These are phyloP conservation scores for Gnaphalium uliginosum DNA, from an alignment of 129 eudicot genomes.

Conservation along the genomic window DNA sequence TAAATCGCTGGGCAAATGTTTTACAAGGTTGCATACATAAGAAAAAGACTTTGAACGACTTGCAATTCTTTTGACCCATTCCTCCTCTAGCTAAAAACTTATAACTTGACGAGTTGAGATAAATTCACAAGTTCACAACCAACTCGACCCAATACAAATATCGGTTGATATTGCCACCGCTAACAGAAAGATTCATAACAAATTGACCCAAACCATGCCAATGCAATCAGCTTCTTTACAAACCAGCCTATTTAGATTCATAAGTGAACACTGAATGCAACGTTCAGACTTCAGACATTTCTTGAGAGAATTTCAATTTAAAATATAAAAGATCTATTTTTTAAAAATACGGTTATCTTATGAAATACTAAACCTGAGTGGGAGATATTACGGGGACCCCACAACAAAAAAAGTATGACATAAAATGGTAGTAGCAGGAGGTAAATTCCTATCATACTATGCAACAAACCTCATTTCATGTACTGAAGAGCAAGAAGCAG, in stretches of 20 bases:
- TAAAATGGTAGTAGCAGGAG: not conserved
- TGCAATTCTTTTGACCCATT: not conserved
- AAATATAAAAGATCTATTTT: not conserved
- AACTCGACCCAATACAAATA: not conserved
- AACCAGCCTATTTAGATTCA: not conserved
- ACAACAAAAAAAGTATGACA: not conserved
- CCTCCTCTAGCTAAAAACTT: not conserved
- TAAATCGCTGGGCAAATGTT: not conserved
- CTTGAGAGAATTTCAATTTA: not conserved
- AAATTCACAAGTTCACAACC: not conserved
- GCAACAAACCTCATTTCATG: slow-evolving; percentile 60
- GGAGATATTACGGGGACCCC: not conserved
- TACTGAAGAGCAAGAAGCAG: slow-evolving; percentile 77
- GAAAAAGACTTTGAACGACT: not conserved
- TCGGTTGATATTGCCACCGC: not conserved
- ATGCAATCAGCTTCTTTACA: not conserved
- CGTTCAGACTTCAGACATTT: not conserved
- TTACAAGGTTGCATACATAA: not conserved
- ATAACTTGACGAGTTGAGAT: not conserved
- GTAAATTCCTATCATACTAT: slow-evolving; percentile 2
- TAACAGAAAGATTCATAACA: not conserved
- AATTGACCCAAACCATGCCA: not conserved
- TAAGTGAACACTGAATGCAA: not conserved
- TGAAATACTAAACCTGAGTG: not conserved
- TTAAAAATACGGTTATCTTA: not conserved